Base-by-base conservation (phyloP, 768 basidiomycete genomes). In the Pleurotus tuoliensis region DNA sequence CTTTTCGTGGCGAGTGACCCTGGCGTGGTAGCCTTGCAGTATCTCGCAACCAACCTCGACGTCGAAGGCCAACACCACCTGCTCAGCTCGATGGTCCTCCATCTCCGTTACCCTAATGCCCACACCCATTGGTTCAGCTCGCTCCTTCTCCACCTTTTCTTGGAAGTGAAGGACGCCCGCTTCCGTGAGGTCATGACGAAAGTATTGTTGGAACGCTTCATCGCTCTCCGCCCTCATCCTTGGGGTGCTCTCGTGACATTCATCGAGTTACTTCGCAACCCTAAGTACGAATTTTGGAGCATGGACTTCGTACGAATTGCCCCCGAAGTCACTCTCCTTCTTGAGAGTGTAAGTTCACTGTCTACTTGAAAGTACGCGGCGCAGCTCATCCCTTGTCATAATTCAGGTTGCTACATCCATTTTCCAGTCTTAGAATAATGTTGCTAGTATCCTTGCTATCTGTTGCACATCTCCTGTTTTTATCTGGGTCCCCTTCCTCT, bases 51-150 rank as follows among this genome's bases (percentile, higher is more conserved):
- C 58, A 88, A 91, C 61, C 76, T 97, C 63, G 94, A 98, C 66
- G 81, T 86, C 27, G 97, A 98, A 85, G 94, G 94, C 61, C 94
- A 97, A 84, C 93, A 98, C 73, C 90, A 94, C 71, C 79, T 98
- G 61, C 75, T 98, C 62, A 92, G 87, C 63, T 86, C 95, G n/a
- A 87, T 96, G 70, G 90, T 93, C 44, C 82, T 94, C 63, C 96
- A 98, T 69, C 77, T 99, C 61, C 92, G 97, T 65, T 98, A 96
- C 79, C 96, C 97, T 30, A 97, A 95, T 66, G 92, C 95, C 8
- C 97, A 99, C 78, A 99, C 96, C 49, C 90, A 93, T 71, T 99
- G 95, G 94, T 98, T 96, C 80, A 92, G 89, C 69, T 90, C 87
- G 45, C 80, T 98, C 61, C 76, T 98, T 54, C 82, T 98, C 52